Percentiles rank a stretch among this genome's conserved stretches.
phyloP scores from a whole-genome alignment of 441 rosid species.

The Brassica hybrid region DNA sequence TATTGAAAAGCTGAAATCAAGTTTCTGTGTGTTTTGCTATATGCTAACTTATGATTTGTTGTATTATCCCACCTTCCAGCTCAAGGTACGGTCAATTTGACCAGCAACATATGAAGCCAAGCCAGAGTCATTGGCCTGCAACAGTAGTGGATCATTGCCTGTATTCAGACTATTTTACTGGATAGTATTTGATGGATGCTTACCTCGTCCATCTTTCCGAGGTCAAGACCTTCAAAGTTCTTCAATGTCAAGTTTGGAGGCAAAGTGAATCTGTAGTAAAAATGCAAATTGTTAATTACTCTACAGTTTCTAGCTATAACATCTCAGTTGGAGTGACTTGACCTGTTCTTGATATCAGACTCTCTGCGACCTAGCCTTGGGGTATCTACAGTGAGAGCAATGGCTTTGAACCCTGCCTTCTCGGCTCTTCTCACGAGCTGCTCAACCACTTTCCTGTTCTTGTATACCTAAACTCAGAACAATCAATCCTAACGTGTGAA shows the following conservation, averaged over 20 bases:
- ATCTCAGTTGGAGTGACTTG: constrained; percentile 14
- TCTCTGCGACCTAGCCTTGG: constrained; percentile 75
- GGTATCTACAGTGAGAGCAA: constrained; percentile 72
- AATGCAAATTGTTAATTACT: neutral
- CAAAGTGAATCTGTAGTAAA: constrained; percentile 63
- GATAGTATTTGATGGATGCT: neutral
- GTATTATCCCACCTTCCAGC: constrained; percentile 56
- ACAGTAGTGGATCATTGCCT: neutral
- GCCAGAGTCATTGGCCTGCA: constrained; percentile 59
- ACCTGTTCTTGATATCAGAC: constrained; percentile 73
- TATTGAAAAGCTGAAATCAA: neutral
- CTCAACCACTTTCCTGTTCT: constrained; percentile 82
- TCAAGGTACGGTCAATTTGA: constrained; percentile 63
- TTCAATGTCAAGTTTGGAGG: constrained; percentile 81
- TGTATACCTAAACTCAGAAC: constrained; percentile 60
- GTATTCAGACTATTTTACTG: neutral
- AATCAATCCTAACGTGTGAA: too few relatives aligned
- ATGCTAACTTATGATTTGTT: neutral
- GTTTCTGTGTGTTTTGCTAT: neutral
- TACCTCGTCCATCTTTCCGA: constrained; percentile 43
- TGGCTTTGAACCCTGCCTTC: constrained; percentile 95
- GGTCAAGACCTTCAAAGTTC: constrained; percentile 90
- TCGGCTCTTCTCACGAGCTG: constrained; percentile 97
- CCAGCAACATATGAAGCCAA: constrained; percentile 70
- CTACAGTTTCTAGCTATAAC: constrained; percentile 4